Base-by-base conservation (phyloP, 1,284 basidiomycete genomes). In the Ceratobasidium sp. region DNA sequence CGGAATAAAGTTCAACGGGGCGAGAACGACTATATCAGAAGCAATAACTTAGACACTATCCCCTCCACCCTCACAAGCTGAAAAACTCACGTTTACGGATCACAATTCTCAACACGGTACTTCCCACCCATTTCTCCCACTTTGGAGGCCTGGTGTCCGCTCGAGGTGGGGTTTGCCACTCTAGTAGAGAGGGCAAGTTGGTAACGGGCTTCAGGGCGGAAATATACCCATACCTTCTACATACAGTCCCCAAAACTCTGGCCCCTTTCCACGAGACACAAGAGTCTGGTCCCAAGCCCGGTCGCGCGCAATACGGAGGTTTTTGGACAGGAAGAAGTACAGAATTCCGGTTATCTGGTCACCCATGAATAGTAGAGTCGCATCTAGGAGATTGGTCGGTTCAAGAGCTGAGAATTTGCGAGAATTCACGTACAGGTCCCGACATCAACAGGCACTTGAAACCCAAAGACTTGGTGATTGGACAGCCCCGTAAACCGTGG, bases 231-330 rank as follows among this genome's bases (percentile, higher is more conserved):
- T 4, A 65, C 74, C 77, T 79, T 96, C 94, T 1, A 94, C 88
- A 78, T 96, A 96, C 0, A 91, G 89, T 76, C 87, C 85, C 93
- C 93, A 96, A 83, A 95, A 96, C n/a, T 92, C 89, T 0, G 85
- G 82, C 0, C 89, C 88, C 79, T 96, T 96, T 8, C 90, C 89
- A 1, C 94, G 87, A 1, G 92, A 95, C 22, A 85, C 82, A 34
- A 95, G 88, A 0, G 94, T 95, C 79, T 95, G 89, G 39, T 89
- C 88, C 76, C 87, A 93, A n/a, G 88, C 93, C 9, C 92, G 86
- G 48, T 90, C 88, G 1, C 91, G 87, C 0, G 93, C 91, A 66
- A 94, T 86, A 37, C 88, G 87, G 66, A 95, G 88, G 81, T 95
- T 95, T 49, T 89, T 87, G 62, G 87, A 85, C 65, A 96, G 86